Evolutionary conservation across 2,329 filamentous ascomycete species (phyloP), one percentile per base, ranked within the genome.

Genomic region (Escovopsis weberi): DNA sequence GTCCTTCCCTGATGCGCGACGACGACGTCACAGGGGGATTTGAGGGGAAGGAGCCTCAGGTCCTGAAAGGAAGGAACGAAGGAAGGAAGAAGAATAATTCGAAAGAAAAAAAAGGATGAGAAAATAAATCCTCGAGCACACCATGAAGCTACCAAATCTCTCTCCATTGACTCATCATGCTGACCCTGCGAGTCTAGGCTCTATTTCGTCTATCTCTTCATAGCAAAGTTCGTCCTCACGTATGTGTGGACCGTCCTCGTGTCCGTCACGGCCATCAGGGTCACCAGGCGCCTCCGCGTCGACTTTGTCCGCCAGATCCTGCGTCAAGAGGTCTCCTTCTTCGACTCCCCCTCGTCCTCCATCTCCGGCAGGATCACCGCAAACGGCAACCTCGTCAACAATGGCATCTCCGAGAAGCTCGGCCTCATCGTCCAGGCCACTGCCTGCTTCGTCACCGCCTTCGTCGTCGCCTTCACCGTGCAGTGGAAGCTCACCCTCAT

Each of bases 181-280:
- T 37, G 35, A 37, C 18, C 10, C 9, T 19, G 28, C 8, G 28
- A 9, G 8, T 32, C 6, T 26, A 75, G 72, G 6, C 53, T 74
- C n/a, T 72, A 67, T 47, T 74, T 77, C 46, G 59, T 78, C 12
- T 77, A 75, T 50, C 60, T 79, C 2, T 77, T 78, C 46, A 58
- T 74, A 18, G 73, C 58, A 12, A 72, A 72, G 43, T 70, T 77
- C 34, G 49, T 61, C 4, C 55, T 76, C n/a, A 67, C 65, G 0
- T 78, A 77, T 47, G 51, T 73, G 15, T 71, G 72, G 45, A 69
- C 70, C 49, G 70, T 74, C 32, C 53, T 64, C 28, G 48, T 65
- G 40, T 63, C 58, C n/a, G 50, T 59, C 32, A 56, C 58, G 6
- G 59, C 61, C n/a, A 59, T 64, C 42, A 55, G 60, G 28, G 58